Conservation (phyloP, 1,284 basidiomycete genomes). For the Heliocybe sulcata region DNA sequence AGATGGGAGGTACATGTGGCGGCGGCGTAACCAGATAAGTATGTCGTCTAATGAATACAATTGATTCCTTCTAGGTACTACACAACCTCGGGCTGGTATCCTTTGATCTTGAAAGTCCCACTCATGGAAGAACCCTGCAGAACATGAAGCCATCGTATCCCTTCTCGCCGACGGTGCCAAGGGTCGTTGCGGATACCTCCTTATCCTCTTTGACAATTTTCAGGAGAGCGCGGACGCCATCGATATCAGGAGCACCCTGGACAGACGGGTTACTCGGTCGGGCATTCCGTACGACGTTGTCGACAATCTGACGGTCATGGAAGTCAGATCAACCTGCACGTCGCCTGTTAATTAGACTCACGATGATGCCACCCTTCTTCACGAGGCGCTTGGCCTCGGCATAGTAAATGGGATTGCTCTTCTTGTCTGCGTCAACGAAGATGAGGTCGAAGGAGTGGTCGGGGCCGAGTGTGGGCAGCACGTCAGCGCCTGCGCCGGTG, state of each 20-base stretch:
- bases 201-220: constrained; percentile 39
- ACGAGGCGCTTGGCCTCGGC: constrained; percentile 48
- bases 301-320: constrained; percentile 37
- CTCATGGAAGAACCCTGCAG: not conserved
- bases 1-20: too few relatives aligned
- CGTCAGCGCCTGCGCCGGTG: constrained; percentile 41
- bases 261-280: constrained; percentile 34
- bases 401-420: constrained; percentile 40
- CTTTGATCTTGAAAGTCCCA: too few relatives aligned
- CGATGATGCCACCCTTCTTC: constrained; percentile 46
- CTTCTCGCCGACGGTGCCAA: constrained; percentile 55
- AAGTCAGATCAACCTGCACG: not conserved
- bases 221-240: constrained; percentile 44
- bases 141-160: constrained; percentile 56
- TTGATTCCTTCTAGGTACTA: too few relatives aligned
- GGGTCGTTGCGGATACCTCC: constrained; percentile 52
- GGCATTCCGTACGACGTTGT: constrained; percentile 53
- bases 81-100: too few relatives aligned
- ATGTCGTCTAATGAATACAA: too few relatives aligned
- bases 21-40: too few relatives aligned
- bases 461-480: constrained; percentile 32
- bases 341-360: constrained; percentile 20
- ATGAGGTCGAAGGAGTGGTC: constrained; percentile 44
- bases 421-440: constrained; percentile 62
- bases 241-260: constrained; percentile 18